Percentiles rank a stretch among this genome's conserved stretches.
These are phyloP conservation scores for Anthracocystis setariae DNA, from an alignment of 1,284 basidiomycete genomes.

Conservation along the genomic window DNA sequence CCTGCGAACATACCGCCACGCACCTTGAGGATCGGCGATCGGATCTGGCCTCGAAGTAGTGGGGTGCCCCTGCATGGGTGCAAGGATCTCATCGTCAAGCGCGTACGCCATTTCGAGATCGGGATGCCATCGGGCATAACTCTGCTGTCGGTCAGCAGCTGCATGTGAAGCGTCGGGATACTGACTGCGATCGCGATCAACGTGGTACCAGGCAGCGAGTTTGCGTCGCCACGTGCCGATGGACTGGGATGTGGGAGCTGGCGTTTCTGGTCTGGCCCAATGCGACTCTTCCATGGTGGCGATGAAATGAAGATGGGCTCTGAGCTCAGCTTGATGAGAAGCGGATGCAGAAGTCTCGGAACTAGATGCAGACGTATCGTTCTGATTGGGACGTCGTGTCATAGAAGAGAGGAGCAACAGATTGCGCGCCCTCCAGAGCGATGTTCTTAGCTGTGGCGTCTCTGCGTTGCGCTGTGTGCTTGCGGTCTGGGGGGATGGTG, in stretches of 20 bases:
- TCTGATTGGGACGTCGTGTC: constrained; percentile 8
- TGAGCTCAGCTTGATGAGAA: constrained; percentile 9
- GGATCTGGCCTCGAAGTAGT: constrained; percentile 25
- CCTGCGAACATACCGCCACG: constrained; percentile 26
- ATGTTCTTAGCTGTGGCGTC: constrained; percentile 26
- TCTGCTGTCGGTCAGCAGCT: constrained; percentile 7
- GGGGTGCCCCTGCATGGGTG: constrained; percentile 7
- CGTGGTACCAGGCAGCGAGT: constrained; percentile 36
- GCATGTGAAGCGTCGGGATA: constrained; percentile 19
- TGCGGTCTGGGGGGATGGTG: neutral
- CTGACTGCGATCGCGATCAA: constrained; percentile 22
- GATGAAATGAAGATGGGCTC: constrained; percentile 27
- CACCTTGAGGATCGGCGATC: constrained; percentile 15
- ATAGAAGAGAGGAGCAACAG: constrained; percentile 35
- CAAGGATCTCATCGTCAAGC: constrained; percentile 29
- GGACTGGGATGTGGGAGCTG: constrained; percentile 8
- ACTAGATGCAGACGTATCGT: neutral
- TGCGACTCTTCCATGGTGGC: constrained; percentile 37
- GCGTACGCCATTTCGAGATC: constrained; percentile 34
- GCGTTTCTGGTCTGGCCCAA: constrained; percentile 16
- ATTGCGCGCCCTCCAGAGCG: constrained; percentile 33
- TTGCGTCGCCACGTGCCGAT: constrained; percentile 42
- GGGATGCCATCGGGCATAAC: constrained; percentile 31
- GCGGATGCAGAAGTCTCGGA: neutral
- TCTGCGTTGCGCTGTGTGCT: constrained; percentile 17